Evolutionary conservation across 1,284 basidiomycete species (phyloP), one percentile per base, ranked within the genome.

Genomic region (Papiliotrema nemorosa): DNA sequence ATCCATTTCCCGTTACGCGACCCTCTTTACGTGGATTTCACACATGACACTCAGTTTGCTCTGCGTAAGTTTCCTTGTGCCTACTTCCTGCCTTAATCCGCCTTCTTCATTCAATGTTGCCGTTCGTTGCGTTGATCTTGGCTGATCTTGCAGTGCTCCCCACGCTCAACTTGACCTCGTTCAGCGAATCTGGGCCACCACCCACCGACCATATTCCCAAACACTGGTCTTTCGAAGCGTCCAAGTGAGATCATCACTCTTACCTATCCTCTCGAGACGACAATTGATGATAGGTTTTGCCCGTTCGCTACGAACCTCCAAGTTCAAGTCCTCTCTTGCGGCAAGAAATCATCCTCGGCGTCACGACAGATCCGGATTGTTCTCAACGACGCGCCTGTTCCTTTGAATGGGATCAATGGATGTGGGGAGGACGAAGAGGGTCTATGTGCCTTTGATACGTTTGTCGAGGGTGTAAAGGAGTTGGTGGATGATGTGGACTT

Each of bases 191-290:
- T 27, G 88, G 87, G 0, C 83, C 86, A 0, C 77, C 88, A 1
- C 87, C 88, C 0, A 78, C 80, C 9, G 83, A 83, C 50, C 85
- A 85, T 64, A 89, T 90, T 27, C 82, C 82, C 0, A 70, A 76
- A 38, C 69, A 81, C 49, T 78, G 80, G 55, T 67, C 70, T 0
- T 75, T 73, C 54, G 57, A 69, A 20, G 58, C 72, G 0, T 72
- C 72, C 22, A 70, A 73, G 69, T 70, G 38, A 44, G 67, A n/a
- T n/a, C 54, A 31, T 1, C 34, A 21, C 18, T 31, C 22, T 21
- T 46, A 7, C 29, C 14, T 14, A 7, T 31, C 29, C 14, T 31
- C 29, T 31, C 29, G 9, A 44, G 20, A 3, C 31, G 13, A 18
- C 35, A 33, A 41, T 14, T 16, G 13, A 53, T 39, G 5, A n/a